Evolutionary conservation across 306 rosid species (phyloP).

Genomic region (Cercis canadensis): DNA sequence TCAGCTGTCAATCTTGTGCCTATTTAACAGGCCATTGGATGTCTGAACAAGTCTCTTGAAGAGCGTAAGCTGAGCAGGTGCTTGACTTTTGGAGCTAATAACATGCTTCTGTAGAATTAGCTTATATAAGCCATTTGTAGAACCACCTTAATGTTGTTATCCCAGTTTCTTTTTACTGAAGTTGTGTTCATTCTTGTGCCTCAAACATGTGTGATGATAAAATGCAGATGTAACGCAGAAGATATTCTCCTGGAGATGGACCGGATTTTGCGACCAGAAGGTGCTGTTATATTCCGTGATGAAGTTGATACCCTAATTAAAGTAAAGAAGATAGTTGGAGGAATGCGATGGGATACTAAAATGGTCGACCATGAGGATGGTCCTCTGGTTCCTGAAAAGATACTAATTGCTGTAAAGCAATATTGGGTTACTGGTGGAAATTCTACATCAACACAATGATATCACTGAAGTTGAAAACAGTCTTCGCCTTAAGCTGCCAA

Average conservation of each 20-base stretch:
- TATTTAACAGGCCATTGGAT: not conserved
- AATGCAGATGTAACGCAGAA: conserved; percentile 76
- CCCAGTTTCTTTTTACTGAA: not conserved
- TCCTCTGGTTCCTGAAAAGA: conserved; percentile 90
- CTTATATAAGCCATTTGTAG: not conserved
- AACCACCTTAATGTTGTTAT: conserved; percentile 17
- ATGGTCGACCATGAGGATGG: conserved; percentile 98
- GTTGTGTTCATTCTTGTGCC: conserved; percentile 28
- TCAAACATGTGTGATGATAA: conserved; percentile 25
- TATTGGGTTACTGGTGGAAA: conserved; percentile 86
- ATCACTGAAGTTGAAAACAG: conserved; percentile 22
- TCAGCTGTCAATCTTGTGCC: conserved; percentile 4
- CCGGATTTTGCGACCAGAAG: conserved; percentile 90
- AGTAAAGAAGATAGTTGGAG: conserved; percentile 79
- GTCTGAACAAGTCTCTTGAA: not conserved
- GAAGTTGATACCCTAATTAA: conserved; percentile 72
- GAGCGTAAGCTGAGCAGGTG: conserved; percentile 10
- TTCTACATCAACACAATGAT: conserved; percentile 61
- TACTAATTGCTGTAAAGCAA: conserved; percentile 89
- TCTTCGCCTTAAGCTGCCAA: conserved; percentile 29
- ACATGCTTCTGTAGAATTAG: not conserved
- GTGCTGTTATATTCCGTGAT: conserved; percentile 88
- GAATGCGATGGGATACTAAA: conserved; percentile 93
- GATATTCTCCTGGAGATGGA: conserved; percentile 98
- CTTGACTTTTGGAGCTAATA: conserved; percentile 3